Percentiles rank a stretch among this genome's conserved stretches.
Evolutionary conservation across 768 basidiomycete species (phyloP).

Genomic region (Gyrodon lividus): DNA sequence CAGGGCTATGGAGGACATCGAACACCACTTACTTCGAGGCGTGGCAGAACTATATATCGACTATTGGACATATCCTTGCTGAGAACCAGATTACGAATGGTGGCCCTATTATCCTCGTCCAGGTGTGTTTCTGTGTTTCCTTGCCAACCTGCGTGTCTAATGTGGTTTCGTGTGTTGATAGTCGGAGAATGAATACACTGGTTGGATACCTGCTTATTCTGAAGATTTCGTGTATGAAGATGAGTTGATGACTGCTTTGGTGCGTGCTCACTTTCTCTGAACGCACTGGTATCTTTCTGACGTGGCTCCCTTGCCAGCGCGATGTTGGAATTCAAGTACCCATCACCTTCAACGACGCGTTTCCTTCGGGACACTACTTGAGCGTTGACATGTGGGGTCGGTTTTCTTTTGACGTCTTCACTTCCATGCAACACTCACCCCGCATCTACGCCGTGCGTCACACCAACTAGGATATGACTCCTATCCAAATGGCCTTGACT

Average conservation of each 20-base stretch:
- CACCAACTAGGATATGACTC: constrained; percentile 17
- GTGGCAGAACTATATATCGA: constrained; percentile 56
- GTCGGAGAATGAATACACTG: constrained; percentile 57
- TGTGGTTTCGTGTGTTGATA: constrained; percentile 21
- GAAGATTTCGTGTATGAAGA: constrained; percentile 45
- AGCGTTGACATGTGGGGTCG: constrained; percentile 49
- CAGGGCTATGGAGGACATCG: constrained; percentile 48
- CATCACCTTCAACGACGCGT: constrained; percentile 47
- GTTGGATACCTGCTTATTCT: constrained; percentile 33
- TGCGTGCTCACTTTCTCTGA: constrained; percentile 1
- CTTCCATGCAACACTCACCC: not conserved
- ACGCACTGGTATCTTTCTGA: not conserved
- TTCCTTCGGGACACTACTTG: constrained; percentile 45
- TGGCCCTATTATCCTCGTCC: constrained; percentile 49
- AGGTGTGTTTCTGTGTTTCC: constrained; percentile 19
- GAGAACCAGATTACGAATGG: constrained; percentile 58
- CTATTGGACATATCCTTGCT: constrained; percentile 48
- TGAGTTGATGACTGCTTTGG: constrained; percentile 33
- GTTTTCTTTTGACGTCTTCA: not conserved
- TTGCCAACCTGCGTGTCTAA: constrained; percentile 32
- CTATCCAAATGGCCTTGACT: constrained; percentile 57
- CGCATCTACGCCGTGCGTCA: not conserved
- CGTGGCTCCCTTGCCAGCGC: constrained; percentile 29
- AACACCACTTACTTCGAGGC: constrained; percentile 47
- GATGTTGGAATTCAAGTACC: constrained; percentile 46